Evolutionary conservation across 257 asterid species (phyloP), one percentile per base, ranked within the genome.

Genomic region (Ajuga chamaepitys): DNA sequence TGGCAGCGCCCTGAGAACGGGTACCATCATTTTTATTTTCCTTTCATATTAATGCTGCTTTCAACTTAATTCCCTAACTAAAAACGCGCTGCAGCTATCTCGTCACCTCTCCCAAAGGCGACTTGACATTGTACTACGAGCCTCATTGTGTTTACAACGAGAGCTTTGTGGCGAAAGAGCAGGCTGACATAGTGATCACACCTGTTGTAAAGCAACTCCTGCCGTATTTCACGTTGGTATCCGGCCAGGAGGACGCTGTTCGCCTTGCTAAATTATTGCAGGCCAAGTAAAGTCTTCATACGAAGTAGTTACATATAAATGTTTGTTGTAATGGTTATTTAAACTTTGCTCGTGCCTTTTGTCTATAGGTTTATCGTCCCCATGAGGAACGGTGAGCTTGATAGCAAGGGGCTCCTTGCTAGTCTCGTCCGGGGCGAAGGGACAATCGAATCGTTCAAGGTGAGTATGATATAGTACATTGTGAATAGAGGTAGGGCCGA

Each of bases 1-100:
- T 93, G 99, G 99, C 91, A 89, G 83, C 88, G 92, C 18, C 95
- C 99, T 8, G 99, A 93, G 83, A 89, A 89, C 11, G 96, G 96
- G 97, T 91, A 81, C 22, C 46, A 51, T 4, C 9, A 48, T 76
- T 26, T 59, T 35, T 16, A 25, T 22, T 20, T 37, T 45, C 7
- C 17, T 21, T 48, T 51, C 21, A 44, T 14, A 10, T 62, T 10
- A 48, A 41, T 56, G 17, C 1, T 61, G 52, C 6, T 12, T 45
- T 48, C 4, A 24, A 58, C 53, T 57, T 30, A 57, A 41, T 50
- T 7, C 32, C 13, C 38, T 58, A 2, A 41, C 16, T 16, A 9
- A 38, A 30, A 68, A 25, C 45, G 26, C 75, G 48, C 32, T 77
- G 32, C 89, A 89, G 98, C 35, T 92, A 93, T 77, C 80, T 93